Conservation (phyloP, 2,329 filamentous ascomycete genomes). For the Arthrocladium fulminans region DNA sequence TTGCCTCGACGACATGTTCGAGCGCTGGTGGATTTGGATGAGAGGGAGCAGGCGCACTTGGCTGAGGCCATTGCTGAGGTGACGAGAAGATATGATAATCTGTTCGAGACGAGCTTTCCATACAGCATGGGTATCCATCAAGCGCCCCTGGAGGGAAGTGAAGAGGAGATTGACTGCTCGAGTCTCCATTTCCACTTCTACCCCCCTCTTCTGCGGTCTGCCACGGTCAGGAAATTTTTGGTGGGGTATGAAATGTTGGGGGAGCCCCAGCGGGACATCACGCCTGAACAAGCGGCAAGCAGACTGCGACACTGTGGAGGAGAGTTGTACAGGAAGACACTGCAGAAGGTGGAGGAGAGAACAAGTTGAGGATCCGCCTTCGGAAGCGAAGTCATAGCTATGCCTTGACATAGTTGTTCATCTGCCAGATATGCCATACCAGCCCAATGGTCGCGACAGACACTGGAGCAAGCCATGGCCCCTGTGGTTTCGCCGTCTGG, state of each 20-base stretch:
- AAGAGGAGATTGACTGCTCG: conserved; percentile 75
- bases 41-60: conserved; percentile 61
- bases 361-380: conserved; percentile 12
- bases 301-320: conserved; percentile 68
- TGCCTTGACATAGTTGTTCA: conserved; percentile 55
- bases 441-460: conserved; percentile 47
- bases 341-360: conserved; percentile 24
- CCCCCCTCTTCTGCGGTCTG: conserved; percentile 81
- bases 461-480: conserved; percentile 51
- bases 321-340: conserved; percentile 68
- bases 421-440: conserved; percentile 59
- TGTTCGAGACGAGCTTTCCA: conserved; percentile 93
- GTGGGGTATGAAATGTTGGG: conserved; percentile 96
- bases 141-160: conserved; percentile 72
- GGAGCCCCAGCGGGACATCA: conserved; percentile 97
- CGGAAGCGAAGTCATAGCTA: conserved; percentile 12
- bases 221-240: conserved; percentile 90
- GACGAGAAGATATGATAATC: conserved; percentile 85
- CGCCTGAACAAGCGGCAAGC: conserved; percentile 84
- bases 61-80: conserved; percentile 82
- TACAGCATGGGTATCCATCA: conserved; percentile 97
- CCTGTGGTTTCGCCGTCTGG: conserved; percentile 60
- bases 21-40: conserved; percentile 70
- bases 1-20: conserved; percentile 76
- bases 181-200: conserved; percentile 98